Percentiles rank a stretch among this genome's conserved stretches.
Conservation (phyloP, 1,284 basidiomycete species). For the Ceratobasidium sp. region DNA sequence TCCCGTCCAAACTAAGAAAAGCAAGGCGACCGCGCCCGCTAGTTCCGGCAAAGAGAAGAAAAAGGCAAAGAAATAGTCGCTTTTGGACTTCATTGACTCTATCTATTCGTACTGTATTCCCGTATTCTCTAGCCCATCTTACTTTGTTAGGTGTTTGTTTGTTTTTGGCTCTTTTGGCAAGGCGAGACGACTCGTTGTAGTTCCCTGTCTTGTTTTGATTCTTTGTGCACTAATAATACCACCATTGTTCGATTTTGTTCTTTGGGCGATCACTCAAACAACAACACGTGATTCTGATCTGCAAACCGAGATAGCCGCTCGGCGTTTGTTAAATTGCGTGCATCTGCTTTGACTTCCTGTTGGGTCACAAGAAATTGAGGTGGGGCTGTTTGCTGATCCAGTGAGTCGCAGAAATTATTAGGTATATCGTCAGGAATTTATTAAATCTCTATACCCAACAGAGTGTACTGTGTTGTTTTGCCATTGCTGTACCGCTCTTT, state of each 20-base stretch:
- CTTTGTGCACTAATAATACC: constrained; percentile 10
- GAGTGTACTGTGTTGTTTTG: too few relatives aligned
- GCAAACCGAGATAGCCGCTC: constrained; percentile 5
- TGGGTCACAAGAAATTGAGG: not conserved
- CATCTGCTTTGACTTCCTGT: not conserved
- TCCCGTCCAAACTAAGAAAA: not conserved
- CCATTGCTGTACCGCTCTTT: not conserved
- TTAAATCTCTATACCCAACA: not conserved
- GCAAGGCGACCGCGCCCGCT: not conserved
- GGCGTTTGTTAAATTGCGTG: constrained; percentile 28
- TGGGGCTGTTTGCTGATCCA: not conserved
- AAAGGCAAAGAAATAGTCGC: constrained; percentile 20
- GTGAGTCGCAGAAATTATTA: not conserved
- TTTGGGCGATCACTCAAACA: not conserved
- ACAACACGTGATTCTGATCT: constrained; percentile 19
- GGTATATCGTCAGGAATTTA: not conserved
- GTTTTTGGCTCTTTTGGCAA: not conserved
- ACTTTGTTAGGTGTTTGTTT: constrained; percentile 19
- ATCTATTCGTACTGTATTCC: constrained; percentile 37
- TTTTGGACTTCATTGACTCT: constrained; percentile 1
- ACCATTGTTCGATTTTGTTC: not conserved
- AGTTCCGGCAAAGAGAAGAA: constrained; percentile 25
- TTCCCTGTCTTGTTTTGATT: not conserved
- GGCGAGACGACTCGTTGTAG: not conserved
- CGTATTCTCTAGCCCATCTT: not conserved